Evolutionary conservation across 2,329 filamentous ascomycete species (phyloP), one percentile per base, ranked within the genome.

Genomic region (Xylariaceae sp.): DNA sequence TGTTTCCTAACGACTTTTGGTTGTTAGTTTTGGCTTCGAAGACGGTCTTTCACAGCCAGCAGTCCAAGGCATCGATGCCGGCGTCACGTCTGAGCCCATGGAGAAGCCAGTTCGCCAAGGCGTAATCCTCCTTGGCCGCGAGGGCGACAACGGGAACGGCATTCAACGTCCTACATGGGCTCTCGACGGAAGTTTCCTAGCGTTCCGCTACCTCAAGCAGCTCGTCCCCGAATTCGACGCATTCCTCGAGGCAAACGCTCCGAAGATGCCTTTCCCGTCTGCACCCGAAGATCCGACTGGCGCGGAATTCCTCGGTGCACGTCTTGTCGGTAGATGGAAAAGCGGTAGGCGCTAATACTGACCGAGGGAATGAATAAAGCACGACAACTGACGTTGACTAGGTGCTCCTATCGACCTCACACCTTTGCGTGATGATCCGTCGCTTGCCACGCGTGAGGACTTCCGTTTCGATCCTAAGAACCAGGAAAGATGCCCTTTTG

Each of bases 291-390:
- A 71, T 61, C n/a, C 68, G 62, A 39, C 61, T n/a, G 60, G 61
- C 11, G 62, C 71, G 17, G 72, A 75, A 42, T 71, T 76, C 30
- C 71, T 79, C 6, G 76, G 74, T 2, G 74, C 77, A 17, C 71
- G 75, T 15, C 61, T 80, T 7, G 70, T 78, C 49, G 77, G 77
- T 3, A 68, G 77, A 56, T 79, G 77, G 76, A 77, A 76, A 64
- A 66, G 64, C 30, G 65, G 65, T 63, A 55, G 7, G 63, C 56
- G 1, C 1, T 18, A 13, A 42, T 7, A 17, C 11, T 3, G 23
- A 23, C 1, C 3, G 6, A 3, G 3, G 17, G 7, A 15, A 7
- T 51, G 18, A 6, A 15, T 3, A 1, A 3, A 7, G n/a, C 39
- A 13, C 23, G 44, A 11, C 13, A 56, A 35, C 50, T 62, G n/a